Base-by-base conservation (phyloP, 106 monocot species). In the Agapanthus africanus region DNA sequence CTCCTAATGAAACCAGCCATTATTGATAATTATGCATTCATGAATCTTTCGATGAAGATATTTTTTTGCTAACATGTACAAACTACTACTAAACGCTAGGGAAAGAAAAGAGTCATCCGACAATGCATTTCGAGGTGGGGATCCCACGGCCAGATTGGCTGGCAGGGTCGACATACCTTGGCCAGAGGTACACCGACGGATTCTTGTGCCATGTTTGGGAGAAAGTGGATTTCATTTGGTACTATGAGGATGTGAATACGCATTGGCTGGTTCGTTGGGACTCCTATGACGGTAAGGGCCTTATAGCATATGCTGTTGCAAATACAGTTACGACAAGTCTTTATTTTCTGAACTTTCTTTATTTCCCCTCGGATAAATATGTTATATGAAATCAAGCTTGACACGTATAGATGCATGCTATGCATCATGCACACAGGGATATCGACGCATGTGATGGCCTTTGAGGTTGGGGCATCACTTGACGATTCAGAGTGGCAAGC, bases 401-500 rank as follows among this genome's bases (percentile, higher is more conserved):
- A n/a, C n/a, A n/a, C n/a, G n/a, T n/a, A n/a, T n/a, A n/a, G n/a
- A n/a, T n/a, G n/a, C n/a, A n/a, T n/a, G n/a, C n/a, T n/a, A n/a
- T n/a, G n/a, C n/a, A n/a, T n/a, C n/a, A 19, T 15, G 19, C 13
- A 30, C 11, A 37, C 77, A 91, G 91, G 91, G 25, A 88, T 82
- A 71, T 49, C 75, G 21, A 69, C 76, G 61, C 86, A 93, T 67
- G 90, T 90, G 32, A 90, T 93, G 90, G 84, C 84, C 0, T 93
- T 76, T 32, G 93, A 93, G 56, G 90, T 82, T 9, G 93, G 93
- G 35, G 90, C 82, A 6, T 77, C 60, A 22, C 90, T 93, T 13
- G 76, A 86, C 18, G 90, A 93, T 70, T 78, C 54, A 23, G 81
- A 86, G 61, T 90, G 93, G 89, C 93, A 93, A 63, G 87, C 86